phyloP scores from a whole-genome alignment of 176 grass and related monocot species.

The Phoenix dactylifera region DNA sequence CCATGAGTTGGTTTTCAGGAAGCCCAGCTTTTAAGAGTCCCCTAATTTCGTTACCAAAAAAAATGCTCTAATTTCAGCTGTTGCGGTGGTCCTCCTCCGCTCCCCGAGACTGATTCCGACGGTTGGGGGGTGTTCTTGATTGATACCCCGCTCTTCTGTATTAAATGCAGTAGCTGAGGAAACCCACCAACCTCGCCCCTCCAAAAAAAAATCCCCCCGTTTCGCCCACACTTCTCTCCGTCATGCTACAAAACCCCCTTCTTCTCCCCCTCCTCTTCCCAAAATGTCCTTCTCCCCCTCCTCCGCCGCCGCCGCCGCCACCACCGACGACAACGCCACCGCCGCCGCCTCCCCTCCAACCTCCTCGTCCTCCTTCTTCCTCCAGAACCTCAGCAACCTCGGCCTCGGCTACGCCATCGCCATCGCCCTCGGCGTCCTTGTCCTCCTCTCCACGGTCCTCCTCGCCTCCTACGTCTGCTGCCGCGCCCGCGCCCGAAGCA shows the following conservation, averaged over 20 bases:
- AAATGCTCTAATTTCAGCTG: too few species aligned
- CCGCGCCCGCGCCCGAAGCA: slow-evolving; percentile 10
- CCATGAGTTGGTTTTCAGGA: too few species aligned
- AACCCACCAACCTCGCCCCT: background rate
- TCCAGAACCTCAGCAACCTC: slow-evolving; percentile 39
- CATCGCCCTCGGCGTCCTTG: slow-evolving; percentile 49
- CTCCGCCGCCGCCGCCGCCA: background rate
- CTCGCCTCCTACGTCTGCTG: slow-evolving; percentile 42
- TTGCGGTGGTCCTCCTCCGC: too few species aligned
- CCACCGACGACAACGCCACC: too few species aligned
- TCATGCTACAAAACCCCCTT: slow-evolving; percentile 13
- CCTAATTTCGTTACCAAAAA: too few species aligned
- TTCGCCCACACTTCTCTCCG: slow-evolving; percentile 4
- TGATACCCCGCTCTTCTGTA: background rate
- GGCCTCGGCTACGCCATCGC: slow-evolving; percentile 56
- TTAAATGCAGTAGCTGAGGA: slow-evolving; percentile 8
- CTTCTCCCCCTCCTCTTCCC: slow-evolving; percentile 22
- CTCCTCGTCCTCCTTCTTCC: slow-evolving; percentile 23
- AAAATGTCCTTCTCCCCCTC: slow-evolving; percentile 20
- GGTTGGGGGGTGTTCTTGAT: too few species aligned
- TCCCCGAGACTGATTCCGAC: too few species aligned
- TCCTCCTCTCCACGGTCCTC: slow-evolving; percentile 33
- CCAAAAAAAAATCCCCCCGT: background rate
- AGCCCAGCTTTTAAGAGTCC: too few species aligned
- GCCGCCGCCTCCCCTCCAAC: too few species aligned